A percentile compares a stretch with the other conserved stretches of the same genome.
Conservation (phyloP, 176 grass and related monocot species). For the Aegilops bicornis region DNA sequence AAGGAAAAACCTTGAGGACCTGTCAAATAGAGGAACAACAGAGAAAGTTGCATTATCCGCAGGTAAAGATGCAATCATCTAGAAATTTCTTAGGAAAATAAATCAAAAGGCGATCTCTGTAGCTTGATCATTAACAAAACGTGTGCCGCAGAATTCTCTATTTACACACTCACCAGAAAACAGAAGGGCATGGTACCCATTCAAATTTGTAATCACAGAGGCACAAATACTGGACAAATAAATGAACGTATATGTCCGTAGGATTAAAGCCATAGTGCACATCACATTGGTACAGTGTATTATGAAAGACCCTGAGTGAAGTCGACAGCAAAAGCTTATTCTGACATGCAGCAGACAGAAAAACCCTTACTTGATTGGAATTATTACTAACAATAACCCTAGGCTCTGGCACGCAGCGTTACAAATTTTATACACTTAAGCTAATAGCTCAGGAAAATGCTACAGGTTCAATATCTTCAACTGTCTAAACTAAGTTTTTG, state of each 20-base stretch:
- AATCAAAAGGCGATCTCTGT: not conserved
- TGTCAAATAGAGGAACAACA: slow-evolving; percentile 21
- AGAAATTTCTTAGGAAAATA: not conserved
- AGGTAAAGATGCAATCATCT: not conserved
- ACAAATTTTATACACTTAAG: not conserved
- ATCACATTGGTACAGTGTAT: not conserved
- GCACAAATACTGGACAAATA: not conserved
- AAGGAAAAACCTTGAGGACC: slow-evolving; percentile 78
- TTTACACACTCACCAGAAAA: not conserved
- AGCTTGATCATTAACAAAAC: not conserved
- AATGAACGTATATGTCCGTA: not conserved
- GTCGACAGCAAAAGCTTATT: not conserved
- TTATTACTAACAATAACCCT: not conserved
- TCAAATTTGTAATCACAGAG: not conserved
- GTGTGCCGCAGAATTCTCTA: not conserved
- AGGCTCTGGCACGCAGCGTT: not conserved
- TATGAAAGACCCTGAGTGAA: not conserved
- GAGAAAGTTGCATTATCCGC: not conserved
- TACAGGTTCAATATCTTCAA: not conserved
- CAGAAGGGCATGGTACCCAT: not conserved
- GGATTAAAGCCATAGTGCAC: not conserved
- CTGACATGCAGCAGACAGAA: not conserved
- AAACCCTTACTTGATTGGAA: not conserved
- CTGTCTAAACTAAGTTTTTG: not conserved
- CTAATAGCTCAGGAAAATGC: not conserved